A percentile compares a stretch with the other conserved stretches of the same genome.
Evolutionary conservation across 345 rosid species (phyloP).

Genomic region (Firmiana major): DNA sequence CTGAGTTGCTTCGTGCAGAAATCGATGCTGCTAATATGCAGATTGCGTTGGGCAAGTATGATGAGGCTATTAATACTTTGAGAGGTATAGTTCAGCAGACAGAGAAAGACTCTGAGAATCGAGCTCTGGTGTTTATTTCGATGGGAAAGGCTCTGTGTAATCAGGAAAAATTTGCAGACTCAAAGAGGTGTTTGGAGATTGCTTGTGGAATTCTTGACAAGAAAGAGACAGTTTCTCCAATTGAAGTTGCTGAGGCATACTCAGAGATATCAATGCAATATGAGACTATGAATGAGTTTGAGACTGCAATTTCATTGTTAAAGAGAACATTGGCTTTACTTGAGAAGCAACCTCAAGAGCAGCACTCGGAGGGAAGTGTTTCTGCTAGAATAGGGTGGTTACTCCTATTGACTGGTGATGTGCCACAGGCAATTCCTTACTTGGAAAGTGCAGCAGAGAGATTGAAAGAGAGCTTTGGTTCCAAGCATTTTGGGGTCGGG

Average conservation of each 20-base stretch:
- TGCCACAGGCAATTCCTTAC: conserved; percentile 73
- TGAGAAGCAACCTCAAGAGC: conserved; percentile 35
- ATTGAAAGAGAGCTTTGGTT: conserved; percentile 77
- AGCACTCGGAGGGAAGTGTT: conserved; percentile 72
- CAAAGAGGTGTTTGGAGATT: conserved; percentile 70
- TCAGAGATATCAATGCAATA: conserved; percentile 84
- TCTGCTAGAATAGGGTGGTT: conserved; percentile 91
- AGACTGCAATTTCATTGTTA: conserved; percentile 65
- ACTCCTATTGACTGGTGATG: conserved; percentile 71
- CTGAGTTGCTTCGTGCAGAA: conserved; percentile 66
- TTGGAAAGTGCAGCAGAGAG: conserved; percentile 81
- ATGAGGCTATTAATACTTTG: conserved; percentile 67
- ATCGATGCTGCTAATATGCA: conserved; percentile 84
- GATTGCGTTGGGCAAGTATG: conserved; percentile 70
- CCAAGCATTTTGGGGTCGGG: conserved; percentile 86
- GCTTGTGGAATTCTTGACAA: conserved; percentile 73
- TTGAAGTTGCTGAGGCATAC: conserved; percentile 78
- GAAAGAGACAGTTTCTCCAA: conserved; percentile 53
- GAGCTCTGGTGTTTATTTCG: conserved; percentile 64
- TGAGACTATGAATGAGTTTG: conserved; percentile 78
- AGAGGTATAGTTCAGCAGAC: conserved; percentile 59
- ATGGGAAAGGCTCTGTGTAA: conserved; percentile 69
- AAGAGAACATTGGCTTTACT: conserved; percentile 65
- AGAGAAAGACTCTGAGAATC: conserved; percentile 62
- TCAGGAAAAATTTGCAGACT: conserved; percentile 59